A percentile compares a stretch with the other conserved stretches of the same genome.
phyloP scores from a whole-genome alignment of 768 basidiomycete species.

The Chiua virens region DNA sequence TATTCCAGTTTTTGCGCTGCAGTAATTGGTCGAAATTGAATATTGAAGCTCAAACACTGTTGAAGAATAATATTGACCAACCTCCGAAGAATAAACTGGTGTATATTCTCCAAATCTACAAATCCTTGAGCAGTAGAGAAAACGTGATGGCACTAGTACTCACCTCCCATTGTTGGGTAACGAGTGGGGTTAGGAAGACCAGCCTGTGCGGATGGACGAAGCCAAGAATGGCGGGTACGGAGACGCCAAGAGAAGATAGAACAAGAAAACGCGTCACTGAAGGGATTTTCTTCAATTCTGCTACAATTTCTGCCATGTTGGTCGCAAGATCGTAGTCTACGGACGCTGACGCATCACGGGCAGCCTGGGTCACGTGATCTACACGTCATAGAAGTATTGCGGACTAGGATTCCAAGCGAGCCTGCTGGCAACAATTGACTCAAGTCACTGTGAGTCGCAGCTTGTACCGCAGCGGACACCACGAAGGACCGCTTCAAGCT shows the following conservation, averaged over 20 bases:
- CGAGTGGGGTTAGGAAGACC: slow-evolving; percentile 49
- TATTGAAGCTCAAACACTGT: neutral
- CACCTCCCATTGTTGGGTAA: slow-evolving; percentile 56
- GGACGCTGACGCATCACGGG: too few relatives aligned
- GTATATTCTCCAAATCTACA: slow-evolving; percentile 69
- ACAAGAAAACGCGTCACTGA: slow-evolving; percentile 76
- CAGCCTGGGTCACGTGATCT: neutral
- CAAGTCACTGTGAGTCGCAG: too few relatives aligned
- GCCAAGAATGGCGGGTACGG: slow-evolving; percentile 55
- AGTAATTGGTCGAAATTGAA: neutral
- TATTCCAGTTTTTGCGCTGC: slow-evolving; percentile 34
- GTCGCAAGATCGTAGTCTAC: neutral
- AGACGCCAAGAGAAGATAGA: slow-evolving; percentile 58
- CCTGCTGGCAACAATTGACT: too few relatives aligned
- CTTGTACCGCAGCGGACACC: too few relatives aligned
- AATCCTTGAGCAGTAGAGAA: neutral
- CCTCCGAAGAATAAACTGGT: slow-evolving; percentile 77
- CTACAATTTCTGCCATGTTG: slow-evolving; percentile 47
- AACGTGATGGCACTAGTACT: slow-evolving; percentile 11
- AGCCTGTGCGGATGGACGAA: slow-evolving; percentile 53
- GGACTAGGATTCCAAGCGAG: too few relatives aligned
- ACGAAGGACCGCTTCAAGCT: too few relatives aligned
- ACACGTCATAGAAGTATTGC: too few relatives aligned
- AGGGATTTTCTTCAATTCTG: slow-evolving; percentile 78
- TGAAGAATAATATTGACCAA: slow-evolving; percentile 21